Base-by-base conservation (phyloP, 495 filamentous ascomycete genomes). In the Coniosporium apollinis region DNA sequence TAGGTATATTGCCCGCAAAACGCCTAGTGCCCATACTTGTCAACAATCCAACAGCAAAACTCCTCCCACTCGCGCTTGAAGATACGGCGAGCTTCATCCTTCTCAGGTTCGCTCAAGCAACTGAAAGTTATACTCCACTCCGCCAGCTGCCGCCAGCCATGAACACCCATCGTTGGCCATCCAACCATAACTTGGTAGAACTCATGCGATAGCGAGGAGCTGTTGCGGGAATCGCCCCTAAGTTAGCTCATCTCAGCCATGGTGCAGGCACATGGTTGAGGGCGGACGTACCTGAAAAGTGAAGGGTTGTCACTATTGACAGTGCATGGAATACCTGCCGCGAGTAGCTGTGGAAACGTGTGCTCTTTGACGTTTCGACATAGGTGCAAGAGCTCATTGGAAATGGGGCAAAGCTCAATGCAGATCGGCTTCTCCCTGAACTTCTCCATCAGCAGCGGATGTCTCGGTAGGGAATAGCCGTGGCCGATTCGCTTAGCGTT, bases 131-230 rank as follows among this genome's bases (percentile, higher is more conserved):
- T 34, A 24, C 54, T 57, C 55, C 55, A 59, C 25, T 51, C 28
- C 2, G 47, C 54, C 16, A 59, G 42, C 34, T 59, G 55, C 36
- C 51, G 49, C 54, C 55, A 59, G n/a, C 55, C 50, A 28, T 59
- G 48, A 9, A 59, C 31, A 8, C 21, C 46, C 43, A 59, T 57
- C 11, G 49, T 39, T 5, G 51, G 46, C 14, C 51, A 48, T 16
- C 55, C 55, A 16, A 59, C 55, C 51, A 59, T 57, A 24, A 55
- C 46, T 38, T 59, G 55, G 34, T 59, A 59, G 46, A 57, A 59
- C 33, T 59, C 55, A 36, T 53, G 44, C 15, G 49, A 54, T 20
- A 59, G 43, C 0, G 51, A 53, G 29, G 50, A 51, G 39, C 55
- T 57, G 38, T 39, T 21, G 1, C 5, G 11, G 2, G 33, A 19